Percentiles rank a stretch among this genome's conserved stretches.
These are phyloP conservation scores for Quercus agrifolia DNA, from an alignment of 306 rosid species.

Conservation along the genomic window DNA sequence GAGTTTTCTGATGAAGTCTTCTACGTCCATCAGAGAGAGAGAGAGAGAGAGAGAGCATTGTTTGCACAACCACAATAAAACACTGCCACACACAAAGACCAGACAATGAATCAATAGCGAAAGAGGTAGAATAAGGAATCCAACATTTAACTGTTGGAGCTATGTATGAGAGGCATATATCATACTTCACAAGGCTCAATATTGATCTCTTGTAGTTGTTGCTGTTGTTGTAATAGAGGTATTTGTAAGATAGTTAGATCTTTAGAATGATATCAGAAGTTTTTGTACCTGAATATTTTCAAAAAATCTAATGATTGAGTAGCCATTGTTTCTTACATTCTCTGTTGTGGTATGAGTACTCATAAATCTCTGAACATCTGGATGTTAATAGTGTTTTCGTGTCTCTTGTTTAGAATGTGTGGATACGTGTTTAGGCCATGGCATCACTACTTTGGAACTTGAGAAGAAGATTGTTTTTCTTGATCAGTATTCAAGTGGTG, in stretches of 20 bases:
- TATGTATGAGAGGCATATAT: not conserved
- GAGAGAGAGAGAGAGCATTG: not conserved
- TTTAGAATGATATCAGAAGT: not conserved
- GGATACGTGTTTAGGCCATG: not conserved
- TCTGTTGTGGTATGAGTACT: not conserved
- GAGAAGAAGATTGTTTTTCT: too few relatives aligned
- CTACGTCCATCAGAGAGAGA: not conserved
- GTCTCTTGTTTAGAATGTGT: not conserved
- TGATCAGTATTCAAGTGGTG: too few relatives aligned
- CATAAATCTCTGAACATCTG: not conserved
- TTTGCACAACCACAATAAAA: not conserved
- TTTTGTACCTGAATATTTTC: not conserved
- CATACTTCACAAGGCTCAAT: not conserved
- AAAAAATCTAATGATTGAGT: not conserved
- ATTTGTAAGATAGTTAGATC: not conserved
- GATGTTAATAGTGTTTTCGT: not conserved
- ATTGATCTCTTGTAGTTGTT: not conserved
- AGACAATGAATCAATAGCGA: not conserved
- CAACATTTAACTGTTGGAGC: not conserved
- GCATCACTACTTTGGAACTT: too few relatives aligned
- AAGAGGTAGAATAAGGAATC: not conserved
- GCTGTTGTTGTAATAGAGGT: not conserved
- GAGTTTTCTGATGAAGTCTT: conserved; percentile 58
- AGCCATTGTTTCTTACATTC: not conserved
- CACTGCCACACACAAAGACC: not conserved